Base-by-base conservation (phyloP, 1,284 basidiomycete genomes). In the Ceratobasidium sp. region DNA sequence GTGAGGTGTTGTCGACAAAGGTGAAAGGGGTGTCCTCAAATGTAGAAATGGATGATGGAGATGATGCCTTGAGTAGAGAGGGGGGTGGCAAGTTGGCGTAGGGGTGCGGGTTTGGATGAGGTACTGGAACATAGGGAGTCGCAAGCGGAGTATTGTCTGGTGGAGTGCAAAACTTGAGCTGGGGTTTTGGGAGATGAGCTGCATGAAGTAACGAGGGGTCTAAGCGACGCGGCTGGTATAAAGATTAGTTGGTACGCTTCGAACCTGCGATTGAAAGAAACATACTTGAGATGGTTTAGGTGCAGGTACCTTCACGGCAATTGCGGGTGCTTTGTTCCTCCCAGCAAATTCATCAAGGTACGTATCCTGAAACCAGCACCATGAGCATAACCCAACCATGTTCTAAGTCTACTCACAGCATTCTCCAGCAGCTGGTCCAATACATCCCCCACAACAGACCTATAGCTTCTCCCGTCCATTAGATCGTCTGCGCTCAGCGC, bases 341-440 rank as follows among this genome's bases (percentile, higher is more conserved):
- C 96, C 96, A 20, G 91, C 85, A 79, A 90, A 89, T 78, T 94
- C 90, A 81, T 98, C 96, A 49, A 98, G 83, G 78, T 90, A 91
- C 3, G 90, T 91, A 82, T 98, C 94, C 92, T 94, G 76, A 37
- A 7, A 54, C 53, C 51, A 54, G 63, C 20, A 28, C 23, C 39
- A 66, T n/a, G n/a, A 71, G 53, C n/a, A 51, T 49, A 78, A 53
- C 69, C 28, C 39, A 26, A 39, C n/a, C 33, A 28, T 13, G 10
- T 8, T 6, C 4, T 8, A 15, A 26, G 11, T 49, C 67, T 58
- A 85, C 90, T 83, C 80, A 93, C 94, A 4, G 95, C 93, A 75
- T 90, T 88, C 83, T 99, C 97, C 75, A 98, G 85, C 75, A 98
- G 83, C 49, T 89, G 88, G 83, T 99, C 97, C 84, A 98, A 89